Conservation (phyloP, 306 rosid genomes). For the Dalbergia cultrata region DNA sequence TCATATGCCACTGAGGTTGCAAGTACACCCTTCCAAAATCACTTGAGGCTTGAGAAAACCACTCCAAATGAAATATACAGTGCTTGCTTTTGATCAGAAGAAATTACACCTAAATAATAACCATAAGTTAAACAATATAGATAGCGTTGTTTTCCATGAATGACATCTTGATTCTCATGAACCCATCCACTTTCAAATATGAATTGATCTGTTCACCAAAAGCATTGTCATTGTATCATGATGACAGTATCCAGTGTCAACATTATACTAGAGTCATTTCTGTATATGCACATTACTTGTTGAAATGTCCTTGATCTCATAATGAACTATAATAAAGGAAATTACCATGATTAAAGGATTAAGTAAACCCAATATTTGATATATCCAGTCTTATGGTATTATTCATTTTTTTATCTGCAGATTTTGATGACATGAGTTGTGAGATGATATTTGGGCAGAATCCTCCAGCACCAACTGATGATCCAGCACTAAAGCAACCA, state of each 20-base stretch:
- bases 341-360: not conserved
- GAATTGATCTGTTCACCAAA: slow-evolving; percentile 27
- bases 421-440: slow-evolving; percentile 98
- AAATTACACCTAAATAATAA: slow-evolving; percentile 42
- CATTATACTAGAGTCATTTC: not conserved
- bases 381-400: slow-evolving; percentile 30
- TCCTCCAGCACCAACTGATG: slow-evolving; percentile 72
- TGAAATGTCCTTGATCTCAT: slow-evolving; percentile 27
- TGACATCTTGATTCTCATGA: slow-evolving; percentile 44
- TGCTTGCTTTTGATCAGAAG: slow-evolving; percentile 25
- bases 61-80: slow-evolving; percentile 41
- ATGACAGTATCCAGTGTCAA: slow-evolving; percentile 10
- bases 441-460: slow-evolving; percentile 95
- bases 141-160: slow-evolving; percentile 29
- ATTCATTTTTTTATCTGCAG: slow-evolving; percentile 58
- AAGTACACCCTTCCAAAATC: slow-evolving; percentile 52
- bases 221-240: slow-evolving; percentile 40
- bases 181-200: slow-evolving; percentile 16
- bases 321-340: slow-evolving; percentile 29
- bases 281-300: slow-evolving; percentile 12
- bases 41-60: slow-evolving; percentile 55
- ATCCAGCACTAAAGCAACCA: slow-evolving; percentile 93
- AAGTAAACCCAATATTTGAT: slow-evolving; percentile 31
- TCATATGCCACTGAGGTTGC: slow-evolving; percentile 67
- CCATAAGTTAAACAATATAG: slow-evolving; percentile 34